phyloP scores from a whole-genome alignment of 2,329 filamentous ascomycete genomes.

The Colletotrichum australisinense region DNA sequence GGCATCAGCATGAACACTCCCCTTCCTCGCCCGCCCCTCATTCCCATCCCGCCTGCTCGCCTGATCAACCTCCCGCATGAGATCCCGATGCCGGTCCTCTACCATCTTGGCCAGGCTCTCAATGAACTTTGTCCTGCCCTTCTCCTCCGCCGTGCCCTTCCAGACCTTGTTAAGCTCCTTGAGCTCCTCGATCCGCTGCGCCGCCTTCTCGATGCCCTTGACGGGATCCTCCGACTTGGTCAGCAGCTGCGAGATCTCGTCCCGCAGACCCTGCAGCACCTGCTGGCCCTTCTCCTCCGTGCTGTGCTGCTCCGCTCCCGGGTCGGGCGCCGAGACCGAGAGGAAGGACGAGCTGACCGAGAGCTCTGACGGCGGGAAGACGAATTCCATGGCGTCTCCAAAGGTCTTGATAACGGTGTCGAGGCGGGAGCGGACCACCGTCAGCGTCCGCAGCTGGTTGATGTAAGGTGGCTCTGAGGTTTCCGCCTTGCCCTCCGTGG shows the following conservation, averaged over 20 bases:
- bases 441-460: slow-evolving; percentile 82
- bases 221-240: slow-evolving; percentile 66
- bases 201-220: slow-evolving; percentile 79
- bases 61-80: slow-evolving; percentile 64
- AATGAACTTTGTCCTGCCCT: slow-evolving; percentile 82
- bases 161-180: slow-evolving; percentile 83
- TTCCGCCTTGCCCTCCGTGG: slow-evolving; percentile 37
- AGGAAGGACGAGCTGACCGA: slow-evolving; percentile 88
- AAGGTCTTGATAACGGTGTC: slow-evolving; percentile 92
- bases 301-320: slow-evolving; percentile 67
- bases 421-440: slow-evolving; percentile 83
- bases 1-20: slow-evolving; percentile 43
- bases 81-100: slow-evolving; percentile 75
- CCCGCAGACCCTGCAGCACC: slow-evolving; percentile 75
- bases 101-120: slow-evolving; percentile 85
- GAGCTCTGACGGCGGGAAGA: slow-evolving; percentile 87
- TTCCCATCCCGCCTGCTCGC: slow-evolving; percentile 48
- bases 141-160: slow-evolving; percentile 97
- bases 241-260: slow-evolving; percentile 78
- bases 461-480: slow-evolving; percentile 73
- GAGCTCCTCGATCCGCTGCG: slow-evolving; percentile 79
- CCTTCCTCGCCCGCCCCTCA: slow-evolving; percentile 48
- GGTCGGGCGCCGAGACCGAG: slow-evolving; percentile 87
- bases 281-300: slow-evolving; percentile 90
- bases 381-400: slow-evolving; percentile 95